Percentiles rank a stretch among this genome's conserved stretches.
phyloP scores from a whole-genome alignment of 208 protist species.

The Tritrichomonas musculus region DNA sequence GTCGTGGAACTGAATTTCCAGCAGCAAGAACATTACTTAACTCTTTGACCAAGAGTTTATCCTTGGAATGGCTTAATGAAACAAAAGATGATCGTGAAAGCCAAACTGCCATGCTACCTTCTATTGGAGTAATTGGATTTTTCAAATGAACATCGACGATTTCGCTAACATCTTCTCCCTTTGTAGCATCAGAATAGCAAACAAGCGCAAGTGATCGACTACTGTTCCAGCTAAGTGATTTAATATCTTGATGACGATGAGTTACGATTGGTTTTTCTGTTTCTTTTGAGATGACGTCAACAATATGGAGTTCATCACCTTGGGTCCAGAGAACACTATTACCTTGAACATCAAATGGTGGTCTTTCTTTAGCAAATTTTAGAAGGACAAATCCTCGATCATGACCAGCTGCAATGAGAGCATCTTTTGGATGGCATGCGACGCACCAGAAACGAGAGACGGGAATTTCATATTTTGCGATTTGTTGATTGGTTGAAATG shows the following conservation, averaged over 20 bases:
- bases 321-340: background rate
- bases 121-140: background rate
- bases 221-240: background rate
- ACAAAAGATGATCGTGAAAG: background rate
- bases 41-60: background rate
- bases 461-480: conserved; percentile 36
- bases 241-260: too few relatives aligned
- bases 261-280: background rate
- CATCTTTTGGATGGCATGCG: conserved; percentile 72
- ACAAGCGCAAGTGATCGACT: background rate
- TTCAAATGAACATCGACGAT: conserved; percentile 48
- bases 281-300: background rate
- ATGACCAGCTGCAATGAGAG: conserved; percentile 91
- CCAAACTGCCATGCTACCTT: background rate
- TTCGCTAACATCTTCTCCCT: background rate
- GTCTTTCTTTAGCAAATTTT: conserved; percentile 91
- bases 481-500: background rate
- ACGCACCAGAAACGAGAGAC: conserved; percentile 87
- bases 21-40: too few relatives aligned
- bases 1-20: background rate
- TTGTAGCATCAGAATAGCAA: background rate
- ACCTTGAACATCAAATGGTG: conserved; percentile 57
- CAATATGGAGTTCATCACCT: conserved; percentile 8
- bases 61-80: background rate
- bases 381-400: conserved; percentile 92